phyloP scores from a whole-genome alignment of 805 yeast species.

The Schizosaccharomyces osmophilus region DNA sequence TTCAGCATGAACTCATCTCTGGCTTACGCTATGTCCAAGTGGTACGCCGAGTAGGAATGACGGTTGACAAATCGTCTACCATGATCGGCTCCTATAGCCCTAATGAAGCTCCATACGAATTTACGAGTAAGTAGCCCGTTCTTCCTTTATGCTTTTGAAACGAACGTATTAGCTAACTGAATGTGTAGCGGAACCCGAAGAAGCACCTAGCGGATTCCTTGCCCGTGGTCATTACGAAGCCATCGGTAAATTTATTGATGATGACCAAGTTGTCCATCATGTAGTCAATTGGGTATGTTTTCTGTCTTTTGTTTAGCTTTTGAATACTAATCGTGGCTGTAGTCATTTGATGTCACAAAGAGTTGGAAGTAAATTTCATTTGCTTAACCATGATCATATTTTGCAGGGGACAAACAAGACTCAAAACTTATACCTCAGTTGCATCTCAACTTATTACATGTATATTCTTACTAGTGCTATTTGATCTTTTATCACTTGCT shows the following conservation, averaged over 20 bases:
- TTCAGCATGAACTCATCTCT: slow-evolving; percentile 76
- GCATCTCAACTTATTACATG: too few species aligned
- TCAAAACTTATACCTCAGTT: too few species aligned
- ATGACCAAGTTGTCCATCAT: slow-evolving; percentile 53
- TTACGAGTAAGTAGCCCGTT: slow-evolving; percentile 14
- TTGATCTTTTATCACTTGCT: too few species aligned
- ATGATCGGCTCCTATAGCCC: slow-evolving; percentile 76
- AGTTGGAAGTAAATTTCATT: neutral
- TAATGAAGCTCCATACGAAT: slow-evolving; percentile 51
- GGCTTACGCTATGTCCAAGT: slow-evolving; percentile 70
- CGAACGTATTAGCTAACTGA: neutral
- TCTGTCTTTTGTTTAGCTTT: slow-evolving; percentile 29
- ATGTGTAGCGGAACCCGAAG: slow-evolving; percentile 26
- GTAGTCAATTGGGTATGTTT: slow-evolving; percentile 67
- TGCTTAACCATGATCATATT: neutral
- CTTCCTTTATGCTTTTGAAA: slow-evolving; percentile 1
- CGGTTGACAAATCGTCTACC: slow-evolving; percentile 66
- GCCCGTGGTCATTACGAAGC: slow-evolving; percentile 76
- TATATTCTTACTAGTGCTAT: too few species aligned
- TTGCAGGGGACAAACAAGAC: neutral
- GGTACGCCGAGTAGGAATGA: slow-evolving; percentile 66
- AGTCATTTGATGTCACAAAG: neutral
- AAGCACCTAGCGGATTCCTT: slow-evolving; percentile 74
- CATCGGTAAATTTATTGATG: slow-evolving; percentile 60
- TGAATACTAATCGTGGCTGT: neutral